Conservation (phyloP, 2,329 filamentous ascomycete species). For the Colletotrichum aenigma region DNA sequence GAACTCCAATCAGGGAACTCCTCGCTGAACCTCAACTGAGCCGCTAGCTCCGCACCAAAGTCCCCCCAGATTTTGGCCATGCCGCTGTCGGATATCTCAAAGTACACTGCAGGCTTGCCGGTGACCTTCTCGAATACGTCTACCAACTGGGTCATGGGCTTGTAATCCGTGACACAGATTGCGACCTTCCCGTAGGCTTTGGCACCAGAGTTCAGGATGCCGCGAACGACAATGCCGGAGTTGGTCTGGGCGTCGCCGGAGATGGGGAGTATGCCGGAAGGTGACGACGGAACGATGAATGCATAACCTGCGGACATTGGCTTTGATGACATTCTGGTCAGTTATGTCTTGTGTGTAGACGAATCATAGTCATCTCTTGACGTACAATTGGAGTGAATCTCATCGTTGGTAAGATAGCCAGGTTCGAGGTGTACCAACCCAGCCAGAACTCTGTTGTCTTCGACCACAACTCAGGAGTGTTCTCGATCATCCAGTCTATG, state of each 20-base stretch:
- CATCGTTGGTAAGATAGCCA: slow-evolving; percentile 6
- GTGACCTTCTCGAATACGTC: slow-evolving; percentile 26
- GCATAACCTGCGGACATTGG: slow-evolving; percentile 22
- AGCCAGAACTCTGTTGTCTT: slow-evolving; percentile 47
- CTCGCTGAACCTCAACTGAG: background rate
- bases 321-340: background rate
- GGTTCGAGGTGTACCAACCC: slow-evolving; percentile 38
- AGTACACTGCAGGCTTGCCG: slow-evolving; percentile 23
- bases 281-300: slow-evolving; percentile 22
- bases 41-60: background rate
- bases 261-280: slow-evolving; percentile 25
- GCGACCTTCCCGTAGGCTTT: slow-evolving; percentile 24
- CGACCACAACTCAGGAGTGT: slow-evolving; percentile 27
- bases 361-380: background rate
- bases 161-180: slow-evolving; percentile 27
- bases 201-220: slow-evolving; percentile 17
- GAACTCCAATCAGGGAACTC: background rate
- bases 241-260: slow-evolving; percentile 26
- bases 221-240: slow-evolving; percentile 28
- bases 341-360: background rate
- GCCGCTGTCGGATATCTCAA: background rate
- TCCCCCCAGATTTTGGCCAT: background rate
- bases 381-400: background rate
- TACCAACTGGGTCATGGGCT: slow-evolving; percentile 25
- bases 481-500: slow-evolving; percentile 41